These are phyloP conservation scores for Suhomyces panamericanus DNA, from an alignment of 1,139 yeast species.

Conservation along the genomic window DNA sequence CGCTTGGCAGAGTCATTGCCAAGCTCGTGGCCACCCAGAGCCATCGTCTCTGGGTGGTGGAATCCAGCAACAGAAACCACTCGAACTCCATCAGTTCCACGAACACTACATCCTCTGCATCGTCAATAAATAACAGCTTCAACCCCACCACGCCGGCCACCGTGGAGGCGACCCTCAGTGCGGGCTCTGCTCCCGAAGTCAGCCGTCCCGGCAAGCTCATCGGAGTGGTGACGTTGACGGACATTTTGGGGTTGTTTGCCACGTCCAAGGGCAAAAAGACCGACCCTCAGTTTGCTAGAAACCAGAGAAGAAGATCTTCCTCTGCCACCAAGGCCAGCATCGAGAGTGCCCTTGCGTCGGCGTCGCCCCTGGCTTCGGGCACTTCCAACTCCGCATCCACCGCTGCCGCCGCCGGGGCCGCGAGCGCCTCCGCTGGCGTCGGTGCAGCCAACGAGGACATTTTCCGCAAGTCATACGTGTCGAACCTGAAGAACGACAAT, in stretches of 20 bases:
- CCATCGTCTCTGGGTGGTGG: slow-evolving; percentile 92
- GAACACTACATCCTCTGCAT: slow-evolving; percentile 10
- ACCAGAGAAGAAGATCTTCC: slow-evolving; percentile 75
- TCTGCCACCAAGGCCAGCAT: slow-evolving; percentile 44
- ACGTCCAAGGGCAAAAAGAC: slow-evolving; percentile 62
- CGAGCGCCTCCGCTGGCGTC: slow-evolving; percentile 6
- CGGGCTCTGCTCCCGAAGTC: slow-evolving; percentile 12
- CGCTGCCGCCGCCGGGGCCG: slow-evolving; percentile 9
- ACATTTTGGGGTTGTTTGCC: slow-evolving; percentile 79
- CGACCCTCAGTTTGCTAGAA: slow-evolving; percentile 83
- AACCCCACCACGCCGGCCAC: slow-evolving; percentile 3
- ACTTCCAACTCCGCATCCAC: slow-evolving; percentile 2
- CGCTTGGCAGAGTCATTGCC: slow-evolving; percentile 87
- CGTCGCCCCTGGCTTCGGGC: not conserved
- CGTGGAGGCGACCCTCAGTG: slow-evolving; percentile 24
- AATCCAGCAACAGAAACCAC: slow-evolving; percentile 36
- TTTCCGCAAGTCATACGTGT: slow-evolving; percentile 21
- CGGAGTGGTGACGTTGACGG: slow-evolving; percentile 91
- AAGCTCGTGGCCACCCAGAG: slow-evolving; percentile 93
- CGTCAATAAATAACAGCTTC: slow-evolving; percentile 9
- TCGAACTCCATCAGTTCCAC: slow-evolving; percentile 15
- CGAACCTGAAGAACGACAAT: slow-evolving; percentile 10
- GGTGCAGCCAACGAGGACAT: slow-evolving; percentile 18
- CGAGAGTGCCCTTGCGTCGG: slow-evolving; percentile 23
- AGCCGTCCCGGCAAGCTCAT: slow-evolving; percentile 69